Evolutionary conservation across 176 grass and related monocot species (phyloP), one percentile per base, ranked within the genome.

Genomic region (Alopecurus myosuroides): DNA sequence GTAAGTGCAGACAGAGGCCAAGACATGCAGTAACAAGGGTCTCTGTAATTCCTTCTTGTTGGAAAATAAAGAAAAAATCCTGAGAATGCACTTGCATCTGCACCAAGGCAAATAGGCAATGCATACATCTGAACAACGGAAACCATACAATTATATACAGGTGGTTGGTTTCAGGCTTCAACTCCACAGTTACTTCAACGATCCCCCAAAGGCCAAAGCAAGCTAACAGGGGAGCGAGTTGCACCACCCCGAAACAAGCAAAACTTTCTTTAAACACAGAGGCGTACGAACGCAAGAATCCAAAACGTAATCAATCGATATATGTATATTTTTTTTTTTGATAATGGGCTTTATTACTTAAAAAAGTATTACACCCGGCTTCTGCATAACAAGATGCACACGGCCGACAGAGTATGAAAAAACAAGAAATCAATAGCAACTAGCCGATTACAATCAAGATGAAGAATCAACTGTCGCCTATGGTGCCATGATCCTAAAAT

Each of bases 101-200:
- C 62, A 15, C 57, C 57, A 61, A 29, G 29, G 25, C 5, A 46
- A 15, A 46, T 4, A 46, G 44, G 44, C 13, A 61, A 14, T 15
- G 57, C 57, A 63, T 1, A 31, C 40, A 48, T 46, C 41, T 29
- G 23, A 73, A 29, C 70, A 46, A 73, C 70, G 13, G 49, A 51
- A 76, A 35, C 29, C 5, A 70, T 2, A 6, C 19, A n/a, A n/a
- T 17, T 45, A 77, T 58, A 14, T 48, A 17, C 37, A 46, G 85
- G 34, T 55, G 63, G 64, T 78, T 83, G 74, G 55, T 84, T 79
- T 36, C 74, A 53, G 72, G 30, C 67, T 55, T 80, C 67, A 80
- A 77, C 64, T 45, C 68, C 70, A 40, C 23, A 79, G n/a, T 40
- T 41, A 78, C 87, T 51, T 25, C 64, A 36, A 82, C 79, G 61